Evolutionary conservation across 1,284 basidiomycete species (phyloP).

Genomic region (Malassezia nana): DNA sequence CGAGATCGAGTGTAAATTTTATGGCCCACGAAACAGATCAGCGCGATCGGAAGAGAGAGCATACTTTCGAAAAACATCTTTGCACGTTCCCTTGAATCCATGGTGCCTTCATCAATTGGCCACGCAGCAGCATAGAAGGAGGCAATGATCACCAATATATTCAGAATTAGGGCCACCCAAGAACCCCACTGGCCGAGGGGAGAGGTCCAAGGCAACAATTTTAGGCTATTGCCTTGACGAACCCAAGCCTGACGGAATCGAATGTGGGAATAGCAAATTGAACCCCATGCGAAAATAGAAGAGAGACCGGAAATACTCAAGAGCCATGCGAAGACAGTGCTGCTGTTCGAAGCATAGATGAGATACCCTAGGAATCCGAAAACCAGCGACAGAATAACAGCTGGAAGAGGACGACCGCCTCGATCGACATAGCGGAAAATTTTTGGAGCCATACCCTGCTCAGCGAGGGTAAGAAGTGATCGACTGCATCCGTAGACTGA

Average conservation of each 20-base stretch:
- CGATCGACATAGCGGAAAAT: constrained; percentile 51
- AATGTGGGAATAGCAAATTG: constrained; percentile 42
- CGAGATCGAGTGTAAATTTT: constrained; percentile 31
- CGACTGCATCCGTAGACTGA: constrained; percentile 49
- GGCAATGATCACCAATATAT: constrained; percentile 26
- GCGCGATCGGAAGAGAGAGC: constrained; percentile 46
- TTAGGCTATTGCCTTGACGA: constrained; percentile 50
- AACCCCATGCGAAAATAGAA: constrained; percentile 52
- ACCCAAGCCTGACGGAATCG: constrained; percentile 50
- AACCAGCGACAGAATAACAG: constrained; percentile 42
- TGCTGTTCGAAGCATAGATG: constrained; percentile 22
- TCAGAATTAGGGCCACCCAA: constrained; percentile 48
- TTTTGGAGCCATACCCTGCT: constrained; percentile 50
- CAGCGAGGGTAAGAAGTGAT: constrained; percentile 44
- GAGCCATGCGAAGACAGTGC: constrained; percentile 47
- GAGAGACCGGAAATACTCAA: constrained; percentile 53
- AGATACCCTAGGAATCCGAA: constrained; percentile 39
- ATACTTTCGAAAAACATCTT: constrained; percentile 52
- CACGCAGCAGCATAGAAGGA: constrained; percentile 28
- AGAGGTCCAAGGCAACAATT: constrained; percentile 53
- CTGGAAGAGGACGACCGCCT: constrained; percentile 51
- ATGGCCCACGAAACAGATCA: constrained; percentile 29
- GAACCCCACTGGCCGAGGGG: constrained; percentile 51
- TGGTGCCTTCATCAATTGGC: constrained; percentile 39
- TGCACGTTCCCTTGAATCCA: constrained; percentile 36